A percentile compares a stretch with the other conserved stretches of the same genome.
Evolutionary conservation across 768 basidiomycete species (phyloP).

Genomic region (Leccinum subtestaceum): DNA sequence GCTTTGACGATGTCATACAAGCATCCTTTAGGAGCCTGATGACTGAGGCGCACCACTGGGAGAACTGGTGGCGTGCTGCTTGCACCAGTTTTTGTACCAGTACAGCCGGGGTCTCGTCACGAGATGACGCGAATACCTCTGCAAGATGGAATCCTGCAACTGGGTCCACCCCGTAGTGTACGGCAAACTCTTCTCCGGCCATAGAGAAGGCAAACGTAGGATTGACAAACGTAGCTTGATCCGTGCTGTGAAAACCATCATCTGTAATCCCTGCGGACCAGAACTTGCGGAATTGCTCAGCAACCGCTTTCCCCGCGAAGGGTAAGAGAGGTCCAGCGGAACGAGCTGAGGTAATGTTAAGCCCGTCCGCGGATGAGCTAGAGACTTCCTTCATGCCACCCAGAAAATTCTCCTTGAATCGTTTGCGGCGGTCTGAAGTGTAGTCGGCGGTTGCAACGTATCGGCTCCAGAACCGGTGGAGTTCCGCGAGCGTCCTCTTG

Average conservation of each 20-base stretch:
- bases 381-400: constrained; percentile 21
- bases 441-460: constrained; percentile 17
- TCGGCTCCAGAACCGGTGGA: constrained; percentile 22
- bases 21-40: constrained; percentile 7
- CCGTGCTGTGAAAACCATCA: constrained; percentile 17
- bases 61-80: constrained; percentile 22
- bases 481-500: constrained; percentile 21
- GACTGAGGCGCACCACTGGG: constrained; percentile 27
- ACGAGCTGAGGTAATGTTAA: constrained; percentile 17
- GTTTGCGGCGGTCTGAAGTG: constrained; percentile 6
- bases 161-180: constrained; percentile 32
- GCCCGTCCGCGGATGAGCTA: background rate
- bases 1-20: background rate
- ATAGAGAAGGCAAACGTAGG: constrained; percentile 31
- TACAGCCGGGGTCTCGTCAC: constrained; percentile 1
- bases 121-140: constrained; percentile 19
- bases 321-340: constrained; percentile 28
- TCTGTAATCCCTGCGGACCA: constrained; percentile 28
- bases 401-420: constrained; percentile 16
- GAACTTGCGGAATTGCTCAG: constrained; percentile 24
- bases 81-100: constrained; percentile 20
- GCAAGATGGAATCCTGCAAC: constrained; percentile 33
- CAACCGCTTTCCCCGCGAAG: constrained; percentile 3
- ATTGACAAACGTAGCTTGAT: constrained; percentile 21
- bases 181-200: constrained; percentile 20